Percentiles rank a stretch among this genome's conserved stretches.
Evolutionary conservation across 345 rosid species (phyloP).

Genomic region (Arabidopsis thaliana): TAIR10.1 NC_003075.7:13836501-13837000

Average conservation of each 20-base stretch:
- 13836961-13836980: constrained; percentile 16
- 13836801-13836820: constrained; percentile 10
- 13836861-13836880: neutral
- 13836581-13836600: constrained; percentile 27
- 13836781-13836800: neutral
- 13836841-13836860: neutral
- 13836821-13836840: neutral
- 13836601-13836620: neutral
- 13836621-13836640: constrained; percentile 29
- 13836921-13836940: neutral
- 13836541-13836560: constrained; percentile 23
- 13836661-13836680: constrained; percentile 7
- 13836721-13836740: constrained; percentile 43
- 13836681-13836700: constrained; percentile 25
- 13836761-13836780: constrained; percentile 15
- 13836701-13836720: constrained; percentile 37
- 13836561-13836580: constrained; percentile 19
- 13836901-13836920: neutral
- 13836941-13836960: neutral
- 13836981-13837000: neutral
- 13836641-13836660: neutral
- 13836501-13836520: constrained; percentile 15
- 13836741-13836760: constrained; percentile 28
- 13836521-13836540: constrained; percentile 2
- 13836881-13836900: neutral